phyloP scores from a whole-genome alignment of 2,329 filamentous ascomycete genomes.

The Monosporascus ibericus region DNA sequence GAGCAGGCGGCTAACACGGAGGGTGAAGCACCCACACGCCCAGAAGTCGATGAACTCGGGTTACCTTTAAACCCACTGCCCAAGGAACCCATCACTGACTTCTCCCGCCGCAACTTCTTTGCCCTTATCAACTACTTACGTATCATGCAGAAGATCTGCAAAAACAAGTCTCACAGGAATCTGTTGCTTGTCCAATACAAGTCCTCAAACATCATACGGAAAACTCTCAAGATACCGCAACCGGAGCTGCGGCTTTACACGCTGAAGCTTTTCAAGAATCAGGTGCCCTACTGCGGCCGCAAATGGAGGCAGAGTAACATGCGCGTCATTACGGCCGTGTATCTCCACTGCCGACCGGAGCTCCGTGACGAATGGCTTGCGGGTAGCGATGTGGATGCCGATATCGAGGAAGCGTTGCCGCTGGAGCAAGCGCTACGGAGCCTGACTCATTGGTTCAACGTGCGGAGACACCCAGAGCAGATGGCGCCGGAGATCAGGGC shows the following conservation, averaged over 20 bases:
- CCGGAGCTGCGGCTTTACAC: conserved; percentile 85
- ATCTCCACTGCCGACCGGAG: conserved; percentile 87
- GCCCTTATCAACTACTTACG: conserved; percentile 91
- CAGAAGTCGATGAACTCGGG: conserved; percentile 79
- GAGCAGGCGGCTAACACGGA: conserved; percentile 25
- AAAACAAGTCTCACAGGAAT: conserved; percentile 90
- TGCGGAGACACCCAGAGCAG: conserved; percentile 72
- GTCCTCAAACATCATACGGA: conserved; percentile 84
- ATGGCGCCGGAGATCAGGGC: conserved; percentile 56
- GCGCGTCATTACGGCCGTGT: conserved; percentile 96
- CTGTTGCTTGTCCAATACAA: conserved; percentile 94
- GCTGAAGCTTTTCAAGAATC: conserved; percentile 96
- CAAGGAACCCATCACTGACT: conserved; percentile 73
- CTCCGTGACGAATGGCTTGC: conserved; percentile 92
- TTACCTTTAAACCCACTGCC: conserved; percentile 69
- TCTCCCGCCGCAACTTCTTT: conserved; percentile 93
- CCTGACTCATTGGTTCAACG: conserved; percentile 91
- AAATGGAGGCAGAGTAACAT: conserved; percentile 99
- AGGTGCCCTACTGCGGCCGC: conserved; percentile 94
- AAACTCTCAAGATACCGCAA: conserved; percentile 86
- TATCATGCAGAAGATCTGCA: conserved; percentile 95
- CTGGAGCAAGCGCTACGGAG: conserved; percentile 85
- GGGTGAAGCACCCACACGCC: conserved; percentile 33
- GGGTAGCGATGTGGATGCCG: conserved; percentile 84
- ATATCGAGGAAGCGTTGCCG: conserved; percentile 87